Conservation (phyloP, 768 basidiomycete species). For the Dentipellis sp. region DNA sequence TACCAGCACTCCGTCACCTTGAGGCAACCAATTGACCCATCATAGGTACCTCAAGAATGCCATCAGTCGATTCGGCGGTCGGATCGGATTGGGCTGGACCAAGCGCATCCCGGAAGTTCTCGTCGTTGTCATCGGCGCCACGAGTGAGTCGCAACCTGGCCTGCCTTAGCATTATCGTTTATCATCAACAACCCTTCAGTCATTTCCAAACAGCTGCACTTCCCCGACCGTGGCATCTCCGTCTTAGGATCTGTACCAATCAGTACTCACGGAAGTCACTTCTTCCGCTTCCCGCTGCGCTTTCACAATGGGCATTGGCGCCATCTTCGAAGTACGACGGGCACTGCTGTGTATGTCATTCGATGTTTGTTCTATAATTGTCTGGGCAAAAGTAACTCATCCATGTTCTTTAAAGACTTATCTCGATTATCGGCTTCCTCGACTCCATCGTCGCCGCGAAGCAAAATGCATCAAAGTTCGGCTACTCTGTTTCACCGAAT, state of each 20-base stretch:
- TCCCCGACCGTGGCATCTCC: conserved; percentile 73
- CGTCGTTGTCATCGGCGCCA: conserved; percentile 75
- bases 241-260: conserved; percentile 76
- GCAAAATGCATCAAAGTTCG: conserved; percentile 78
- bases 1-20: conserved; percentile 42
- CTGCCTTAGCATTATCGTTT: neutral
- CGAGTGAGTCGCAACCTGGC: conserved; percentile 41
- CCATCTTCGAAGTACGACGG: conserved; percentile 72
- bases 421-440: conserved; percentile 82
- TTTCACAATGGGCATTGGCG: conserved; percentile 13
- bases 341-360: conserved; percentile 63
- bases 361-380: neutral
- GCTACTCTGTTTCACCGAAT: conserved; percentile 86
- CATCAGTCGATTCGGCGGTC: neutral
- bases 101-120: conserved; percentile 87
- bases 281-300: conserved; percentile 69
- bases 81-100: conserved; percentile 33
- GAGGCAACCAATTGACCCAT: neutral
- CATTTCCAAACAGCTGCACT: conserved; percentile 55
- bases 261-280: conserved; percentile 41
- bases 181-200: conserved; percentile 31
- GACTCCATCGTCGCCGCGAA: conserved; percentile 96
- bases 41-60: neutral
- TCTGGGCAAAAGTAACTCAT: neutral
- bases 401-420: conserved; percentile 38